Percentiles rank a stretch among this genome's conserved stretches.
These are phyloP conservation scores for Spiraea crenata DNA, from an alignment of 331 rosid genomes.

Conservation along the genomic window DNA sequence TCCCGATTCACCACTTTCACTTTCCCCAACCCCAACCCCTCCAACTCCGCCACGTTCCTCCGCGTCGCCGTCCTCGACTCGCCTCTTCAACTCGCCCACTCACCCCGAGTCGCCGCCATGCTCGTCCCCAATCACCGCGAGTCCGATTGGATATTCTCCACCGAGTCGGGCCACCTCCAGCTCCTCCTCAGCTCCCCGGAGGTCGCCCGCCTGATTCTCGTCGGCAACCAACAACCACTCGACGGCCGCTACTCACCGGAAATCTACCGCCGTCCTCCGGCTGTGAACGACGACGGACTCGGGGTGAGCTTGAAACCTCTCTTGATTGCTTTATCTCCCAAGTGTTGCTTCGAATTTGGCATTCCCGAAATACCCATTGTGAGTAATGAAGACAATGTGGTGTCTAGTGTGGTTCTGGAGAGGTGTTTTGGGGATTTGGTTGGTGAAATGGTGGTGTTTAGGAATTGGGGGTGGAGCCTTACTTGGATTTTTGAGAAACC, in stretches of 20 bases:
- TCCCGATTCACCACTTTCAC: constrained; percentile 25
- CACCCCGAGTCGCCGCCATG: no score
- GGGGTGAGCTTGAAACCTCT: no score
- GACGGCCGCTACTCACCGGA: constrained; percentile 1
- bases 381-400: constrained; percentile 40
- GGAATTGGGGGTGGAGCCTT: constrained; percentile 94
- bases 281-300: constrained; percentile 1
- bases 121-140: no score
- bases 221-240: constrained; percentile 30
- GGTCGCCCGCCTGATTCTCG: no score
- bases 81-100: no score
- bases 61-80: constrained; percentile 28
- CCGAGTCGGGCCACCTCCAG: no score
- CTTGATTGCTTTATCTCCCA: no score
- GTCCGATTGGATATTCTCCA: no score
- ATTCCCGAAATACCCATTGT: no score
- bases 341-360: no score
- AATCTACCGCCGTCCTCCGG: constrained; percentile 39
- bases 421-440: constrained; percentile 43
- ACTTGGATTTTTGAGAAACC: constrained; percentile 47
- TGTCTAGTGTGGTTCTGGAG: constrained; percentile 49
- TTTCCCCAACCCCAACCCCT: constrained; percentile 56
- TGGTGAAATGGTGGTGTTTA: constrained; percentile 82
- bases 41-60: constrained; percentile 40
- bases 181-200: no score